phyloP scores from a whole-genome alignment of 495 filamentous ascomycete genomes.

The Penicillium cataractarum region DNA sequence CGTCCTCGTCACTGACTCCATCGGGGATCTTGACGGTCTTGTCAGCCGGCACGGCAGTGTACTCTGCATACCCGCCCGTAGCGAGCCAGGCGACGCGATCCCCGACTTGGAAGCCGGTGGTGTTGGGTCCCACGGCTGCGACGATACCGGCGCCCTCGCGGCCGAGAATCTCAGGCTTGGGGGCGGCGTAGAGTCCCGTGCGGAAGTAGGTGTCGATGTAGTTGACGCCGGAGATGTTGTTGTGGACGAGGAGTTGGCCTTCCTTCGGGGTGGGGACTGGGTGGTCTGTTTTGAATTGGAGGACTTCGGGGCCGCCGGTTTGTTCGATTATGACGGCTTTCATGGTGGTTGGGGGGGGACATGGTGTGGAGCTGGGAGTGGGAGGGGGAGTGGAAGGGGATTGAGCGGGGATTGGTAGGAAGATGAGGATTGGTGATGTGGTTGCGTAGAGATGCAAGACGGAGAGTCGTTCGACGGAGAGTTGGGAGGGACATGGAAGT shows the following conservation, averaged over 20 bases:
- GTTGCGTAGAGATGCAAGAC: conserved; percentile 27
- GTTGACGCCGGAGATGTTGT: conserved; percentile 84
- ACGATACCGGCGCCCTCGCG: conserved; percentile 77
- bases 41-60: conserved; percentile 61
- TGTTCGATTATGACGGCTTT: conserved; percentile 75
- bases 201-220: conserved; percentile 92
- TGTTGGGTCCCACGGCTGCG: conserved; percentile 53
- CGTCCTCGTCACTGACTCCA: conserved; percentile 60
- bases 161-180: conserved; percentile 80
- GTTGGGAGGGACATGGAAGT: conserved; percentile 21
- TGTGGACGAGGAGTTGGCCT: conserved; percentile 81
- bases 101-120: conserved; percentile 58
- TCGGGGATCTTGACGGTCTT: conserved; percentile 68
- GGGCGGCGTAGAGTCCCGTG: conserved; percentile 76
- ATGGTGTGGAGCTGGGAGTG: conserved; percentile 31
- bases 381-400: neutral
- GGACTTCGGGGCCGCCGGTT: conserved; percentile 76
- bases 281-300: conserved; percentile 73
- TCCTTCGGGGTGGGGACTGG: conserved; percentile 74
- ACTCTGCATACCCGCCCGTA: conserved; percentile 73
- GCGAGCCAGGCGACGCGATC: conserved; percentile 70
- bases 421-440: conserved; percentile 22
- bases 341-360: conserved; percentile 68
- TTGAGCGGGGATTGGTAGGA: neutral
- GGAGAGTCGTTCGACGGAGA: conserved; percentile 22